A percentile compares a stretch with the other conserved stretches of the same genome.
These are phyloP conservation scores for Fusarium illudens DNA, from an alignment of 2,329 filamentous ascomycete genomes.

Conservation along the genomic window DNA sequence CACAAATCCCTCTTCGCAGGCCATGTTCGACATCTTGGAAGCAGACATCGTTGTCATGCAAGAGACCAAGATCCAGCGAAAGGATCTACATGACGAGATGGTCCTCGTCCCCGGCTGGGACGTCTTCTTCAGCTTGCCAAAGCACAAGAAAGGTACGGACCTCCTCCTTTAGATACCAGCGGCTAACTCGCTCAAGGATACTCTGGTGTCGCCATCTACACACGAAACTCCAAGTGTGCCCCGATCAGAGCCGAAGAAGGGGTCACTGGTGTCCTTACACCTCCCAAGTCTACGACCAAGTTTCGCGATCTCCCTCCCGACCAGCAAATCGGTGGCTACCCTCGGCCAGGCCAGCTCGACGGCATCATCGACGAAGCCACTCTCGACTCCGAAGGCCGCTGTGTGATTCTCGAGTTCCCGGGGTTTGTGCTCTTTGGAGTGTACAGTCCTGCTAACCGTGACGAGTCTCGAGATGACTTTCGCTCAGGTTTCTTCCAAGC, in stretches of 20 bases:
- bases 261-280: constrained; percentile 81
- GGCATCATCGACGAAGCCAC: constrained; percentile 71
- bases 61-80: constrained; percentile 94
- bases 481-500: constrained; percentile 81
- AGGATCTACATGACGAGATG: constrained; percentile 94
- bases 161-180: neutral
- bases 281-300: constrained; percentile 73
- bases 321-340: constrained; percentile 90
- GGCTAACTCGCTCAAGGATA: constrained; percentile 69
- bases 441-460: constrained; percentile 89
- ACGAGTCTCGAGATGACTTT: constrained; percentile 84
- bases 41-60: constrained; percentile 95
- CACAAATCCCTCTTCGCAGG: constrained; percentile 59
- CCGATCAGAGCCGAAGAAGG: constrained; percentile 94
- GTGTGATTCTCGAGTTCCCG: constrained; percentile 90
- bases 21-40: constrained; percentile 94
- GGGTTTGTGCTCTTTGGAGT: constrained; percentile 93
- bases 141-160: constrained; percentile 83
- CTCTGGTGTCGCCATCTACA: constrained; percentile 95
- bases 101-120: constrained; percentile 95
- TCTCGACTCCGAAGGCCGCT: constrained; percentile 91
- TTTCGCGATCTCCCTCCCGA: constrained; percentile 79
- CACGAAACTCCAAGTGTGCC: constrained; percentile 82
- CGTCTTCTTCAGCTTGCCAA: constrained; percentile 92
- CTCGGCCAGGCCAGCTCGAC: constrained; percentile 71